These are phyloP conservation scores for Hippophae rhamnoides DNA, from an alignment of 306 rosid species.

Conservation along the genomic window DNA sequence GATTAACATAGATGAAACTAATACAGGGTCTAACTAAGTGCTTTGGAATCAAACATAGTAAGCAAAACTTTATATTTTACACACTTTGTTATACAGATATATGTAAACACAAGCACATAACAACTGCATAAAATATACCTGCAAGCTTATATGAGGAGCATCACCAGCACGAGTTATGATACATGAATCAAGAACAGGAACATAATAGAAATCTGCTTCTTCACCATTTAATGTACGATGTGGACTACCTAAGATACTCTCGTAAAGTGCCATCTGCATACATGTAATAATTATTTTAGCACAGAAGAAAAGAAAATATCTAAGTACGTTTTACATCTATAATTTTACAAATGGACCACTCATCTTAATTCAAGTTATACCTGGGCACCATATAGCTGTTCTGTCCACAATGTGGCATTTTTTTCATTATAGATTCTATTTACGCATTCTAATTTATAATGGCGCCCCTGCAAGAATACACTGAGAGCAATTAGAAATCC, in stretches of 20 bases:
- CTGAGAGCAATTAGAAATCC: slow-evolving; percentile 11
- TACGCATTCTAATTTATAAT: slow-evolving; percentile 76
- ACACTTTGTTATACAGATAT: not conserved
- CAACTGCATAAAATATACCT: slow-evolving; percentile 35
- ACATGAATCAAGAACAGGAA: slow-evolving; percentile 94
- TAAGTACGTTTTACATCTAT: not conserved
- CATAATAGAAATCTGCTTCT: slow-evolving; percentile 95
- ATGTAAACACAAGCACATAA: not conserved
- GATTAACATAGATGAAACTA: too few species aligned
- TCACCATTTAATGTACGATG: slow-evolving; percentile 84
- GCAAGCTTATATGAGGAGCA: slow-evolving; percentile 81
- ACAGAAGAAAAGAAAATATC: slow-evolving; percentile 11
- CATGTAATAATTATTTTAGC: slow-evolving; percentile 5
- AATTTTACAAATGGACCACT: slow-evolving; percentile 5
- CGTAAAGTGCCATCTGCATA: slow-evolving; percentile 78
- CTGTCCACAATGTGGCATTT: slow-evolving; percentile 77
- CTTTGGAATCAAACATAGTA: not conserved
- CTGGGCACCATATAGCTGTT: slow-evolving; percentile 81
- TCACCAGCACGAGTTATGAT: slow-evolving; percentile 88
- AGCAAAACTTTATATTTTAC: not conserved
- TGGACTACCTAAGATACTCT: slow-evolving; percentile 83
- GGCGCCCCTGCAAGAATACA: slow-evolving; percentile 68
- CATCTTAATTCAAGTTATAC: slow-evolving; percentile 37
- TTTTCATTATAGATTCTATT: slow-evolving; percentile 62
- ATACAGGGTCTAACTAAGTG: not conserved